These are phyloP conservation scores for Barnettozyma botsteinii DNA, from an alignment of 805 yeast species.

Conservation along the genomic window DNA sequence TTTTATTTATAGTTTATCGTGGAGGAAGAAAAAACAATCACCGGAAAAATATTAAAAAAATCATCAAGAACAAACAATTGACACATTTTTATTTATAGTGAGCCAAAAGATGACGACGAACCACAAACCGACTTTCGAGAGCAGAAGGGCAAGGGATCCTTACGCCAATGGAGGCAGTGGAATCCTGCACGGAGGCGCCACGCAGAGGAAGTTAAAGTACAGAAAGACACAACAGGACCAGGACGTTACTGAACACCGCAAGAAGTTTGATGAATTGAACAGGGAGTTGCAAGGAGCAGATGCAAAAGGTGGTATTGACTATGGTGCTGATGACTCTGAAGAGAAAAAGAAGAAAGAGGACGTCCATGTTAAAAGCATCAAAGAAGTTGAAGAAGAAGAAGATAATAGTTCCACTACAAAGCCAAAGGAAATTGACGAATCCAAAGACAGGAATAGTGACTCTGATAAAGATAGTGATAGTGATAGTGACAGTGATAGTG, in stretches of 20 bases:
- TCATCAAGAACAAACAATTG: not conserved
- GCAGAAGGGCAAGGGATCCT: constrained; percentile 47
- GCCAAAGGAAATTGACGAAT: constrained; percentile 15
- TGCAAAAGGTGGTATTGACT: not conserved
- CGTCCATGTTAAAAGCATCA: not conserved
- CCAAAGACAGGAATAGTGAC: constrained; percentile 28
- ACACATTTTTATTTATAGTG: not conserved
- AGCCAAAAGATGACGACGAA: constrained; percentile 53
- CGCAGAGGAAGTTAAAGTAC: constrained; percentile 47
- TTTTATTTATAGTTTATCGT: not conserved
- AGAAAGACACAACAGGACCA: constrained; percentile 23
- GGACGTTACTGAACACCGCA: constrained; percentile 9
- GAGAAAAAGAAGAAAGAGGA: not conserved
- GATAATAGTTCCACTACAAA: no score
- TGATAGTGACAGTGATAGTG: constrained; percentile 32
- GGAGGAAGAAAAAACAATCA: no score
- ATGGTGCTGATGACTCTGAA: not conserved
- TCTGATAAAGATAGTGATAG: constrained; percentile 31
- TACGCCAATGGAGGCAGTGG: constrained; percentile 6
- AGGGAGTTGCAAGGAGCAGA: constrained; percentile 18
- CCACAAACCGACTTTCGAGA: constrained; percentile 65
- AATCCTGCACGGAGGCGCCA: constrained; percentile 30
- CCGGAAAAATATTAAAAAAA: no score
- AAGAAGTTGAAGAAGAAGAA: not conserved
- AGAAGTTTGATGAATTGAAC: constrained; percentile 18